Evolutionary conservation across 73 alveolate species (phyloP), one percentile per base, ranked within the genome.

Genomic region (Paramecium primaurelia): DNA sequence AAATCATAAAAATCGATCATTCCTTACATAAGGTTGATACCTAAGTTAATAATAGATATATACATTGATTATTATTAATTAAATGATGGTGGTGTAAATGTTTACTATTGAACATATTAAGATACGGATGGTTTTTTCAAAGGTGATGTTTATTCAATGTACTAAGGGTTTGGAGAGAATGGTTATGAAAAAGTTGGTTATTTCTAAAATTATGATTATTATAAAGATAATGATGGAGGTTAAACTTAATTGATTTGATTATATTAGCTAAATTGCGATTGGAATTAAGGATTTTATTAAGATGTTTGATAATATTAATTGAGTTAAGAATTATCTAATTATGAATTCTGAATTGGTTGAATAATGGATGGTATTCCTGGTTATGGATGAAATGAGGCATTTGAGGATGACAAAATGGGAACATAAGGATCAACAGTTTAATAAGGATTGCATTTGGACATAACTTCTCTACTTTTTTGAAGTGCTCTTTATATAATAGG

Each of bases 391-490:
- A 54, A 54, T 16, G 69, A 18, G 20, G 69, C 11, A 6, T 11
- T 64, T 28, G 84, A 32, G 8, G 22, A 14, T 25, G 47, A 42
- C 7, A 64, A 34, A 32, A 64, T 64, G 0, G 84, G 84, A 12
- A 64, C 84, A 28, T 64, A 64, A 32, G 84, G 42, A 32, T 64
- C 84, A 11, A 28, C 28, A 36, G 54, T 20, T 73, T 73, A 22
- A 73, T 73, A 73, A 6, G 87, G 87, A 40, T 34, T 37, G 47
- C 87, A 73, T 73, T 38, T 73, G 18, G 87, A 73, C 87, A 73
- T 73, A 14, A 73, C 87, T 37, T 73, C 87, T 73, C 87, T 73
- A 38, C 87, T 73, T 73, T 40, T 73, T 38, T 73, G 47, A 16
- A 73, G 59, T 16, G 59, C 87, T 37, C 87, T 73, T 73, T 73